A percentile compares a stretch with the other conserved stretches of the same genome.
Evolutionary conservation across 306 rosid genomes (phyloP).

Genomic region (Vicia faba): DNA sequence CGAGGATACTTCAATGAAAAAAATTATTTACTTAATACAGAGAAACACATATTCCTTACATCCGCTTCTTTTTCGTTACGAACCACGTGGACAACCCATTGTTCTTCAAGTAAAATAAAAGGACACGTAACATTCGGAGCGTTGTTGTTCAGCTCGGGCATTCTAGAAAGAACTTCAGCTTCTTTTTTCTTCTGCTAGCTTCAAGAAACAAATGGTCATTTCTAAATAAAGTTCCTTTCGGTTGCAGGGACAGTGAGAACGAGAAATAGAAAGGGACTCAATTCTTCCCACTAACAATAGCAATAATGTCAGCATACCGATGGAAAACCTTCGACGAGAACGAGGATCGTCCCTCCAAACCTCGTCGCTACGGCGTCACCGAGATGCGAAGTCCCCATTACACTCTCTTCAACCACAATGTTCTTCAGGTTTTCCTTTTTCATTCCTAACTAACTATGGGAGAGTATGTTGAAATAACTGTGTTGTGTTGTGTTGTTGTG

Average conservation of each 20-base stretch:
- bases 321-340: constrained; percentile 83
- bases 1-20: no score
- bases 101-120: no score
- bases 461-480: neutral
- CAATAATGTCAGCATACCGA: constrained; percentile 58
- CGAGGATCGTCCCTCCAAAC: constrained; percentile 89
- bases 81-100: no score
- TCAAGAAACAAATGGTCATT: neutral
- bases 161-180: constrained; percentile 45
- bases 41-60: no score
- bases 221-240: neutral
- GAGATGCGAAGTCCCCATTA: constrained; percentile 78
- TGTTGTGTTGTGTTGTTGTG: constrained; percentile 24
- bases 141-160: neutral
- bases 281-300: neutral
- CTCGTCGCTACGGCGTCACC: constrained; percentile 82
- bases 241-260: neutral
- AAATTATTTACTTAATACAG: no score
- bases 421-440: constrained; percentile 58
- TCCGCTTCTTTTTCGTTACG: no score
- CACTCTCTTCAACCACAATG: constrained; percentile 55
- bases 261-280: neutral
- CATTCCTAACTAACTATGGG: neutral
- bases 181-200: constrained; percentile 7
- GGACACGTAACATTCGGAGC: no score